phyloP scores from a whole-genome alignment of 176 grass and related monocot species.

The Lolium perenne region DNA sequence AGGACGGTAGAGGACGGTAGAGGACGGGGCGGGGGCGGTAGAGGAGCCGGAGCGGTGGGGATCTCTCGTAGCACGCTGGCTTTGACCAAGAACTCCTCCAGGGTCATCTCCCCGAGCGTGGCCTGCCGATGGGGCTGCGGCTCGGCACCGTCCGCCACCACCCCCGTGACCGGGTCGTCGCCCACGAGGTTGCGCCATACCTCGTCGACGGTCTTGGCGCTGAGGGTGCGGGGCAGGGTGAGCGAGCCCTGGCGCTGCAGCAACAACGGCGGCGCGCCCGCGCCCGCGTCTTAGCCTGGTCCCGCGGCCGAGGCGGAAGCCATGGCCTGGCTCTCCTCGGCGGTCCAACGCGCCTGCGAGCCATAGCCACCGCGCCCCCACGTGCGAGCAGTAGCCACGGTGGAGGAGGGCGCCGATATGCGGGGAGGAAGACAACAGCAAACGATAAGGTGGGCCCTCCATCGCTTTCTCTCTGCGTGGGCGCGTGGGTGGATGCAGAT shows the following conservation, averaged over 20 bases:
- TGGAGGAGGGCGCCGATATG: too few relatives aligned
- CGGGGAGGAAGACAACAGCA: too few relatives aligned
- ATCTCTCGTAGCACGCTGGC: constrained; percentile 76
- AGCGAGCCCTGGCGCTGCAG: constrained; percentile 71
- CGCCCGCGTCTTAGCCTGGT: not conserved
- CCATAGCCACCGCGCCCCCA: too few relatives aligned
- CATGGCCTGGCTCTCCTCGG: constrained; percentile 30
- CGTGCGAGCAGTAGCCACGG: too few relatives aligned
- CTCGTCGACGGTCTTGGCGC: constrained; percentile 53
- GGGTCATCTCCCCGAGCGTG: constrained; percentile 88
- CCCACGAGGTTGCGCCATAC: constrained; percentile 77
- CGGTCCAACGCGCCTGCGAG: too few relatives aligned
- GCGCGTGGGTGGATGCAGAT: too few relatives aligned
- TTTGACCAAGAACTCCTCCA: constrained; percentile 87
- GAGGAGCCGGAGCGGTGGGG: not conserved
- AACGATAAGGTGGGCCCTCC: too few relatives aligned
- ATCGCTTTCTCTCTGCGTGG: too few relatives aligned
- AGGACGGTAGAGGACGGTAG: too few relatives aligned
- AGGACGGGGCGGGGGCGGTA: not conserved
- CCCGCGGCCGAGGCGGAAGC: constrained; percentile 36
- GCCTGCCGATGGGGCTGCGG: constrained; percentile 47
- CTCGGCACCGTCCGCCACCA: not conserved
- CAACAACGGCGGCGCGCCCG: not conserved
- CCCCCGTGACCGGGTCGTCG: constrained; percentile 38
- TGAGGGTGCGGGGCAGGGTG: too few relatives aligned